Evolutionary conservation across 1,284 basidiomycete genomes (phyloP), one percentile per base, ranked within the genome.

Genomic region (Moniliophthora roreri): DNA sequence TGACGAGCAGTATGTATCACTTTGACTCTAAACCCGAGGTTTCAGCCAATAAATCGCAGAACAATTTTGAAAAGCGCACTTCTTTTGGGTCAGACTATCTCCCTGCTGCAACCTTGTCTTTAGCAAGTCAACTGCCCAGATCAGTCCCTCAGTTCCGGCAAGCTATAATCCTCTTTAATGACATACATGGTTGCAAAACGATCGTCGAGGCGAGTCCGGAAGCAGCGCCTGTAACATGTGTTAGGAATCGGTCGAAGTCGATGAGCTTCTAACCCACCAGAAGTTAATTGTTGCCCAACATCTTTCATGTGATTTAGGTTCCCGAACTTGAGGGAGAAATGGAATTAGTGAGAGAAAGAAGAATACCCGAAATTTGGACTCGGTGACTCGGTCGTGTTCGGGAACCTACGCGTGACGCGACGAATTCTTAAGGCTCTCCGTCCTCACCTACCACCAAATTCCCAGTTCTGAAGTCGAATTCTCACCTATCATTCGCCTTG

Each of bases 81-180:
- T 45, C 39, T 38, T 42, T 50, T 65, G 60, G 49, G 64, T 51
- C 15, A 59, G 60, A 4, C 77, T 76, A 65, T 87, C 85, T 47
- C 81, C 79, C 69, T 95, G 91, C 67, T 95, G 91, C 57, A 95
- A 66, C 39, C 93, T 81, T 16, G 93, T 96, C 72, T 95, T 95
- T 63, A 96, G 70, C 28, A 95, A 75, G 70, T 95, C 93, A 59
- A 95, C 88, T 91, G 53, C n/a, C 20, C 52, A 42, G 48, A 40
- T 15, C 21, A 58, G n/a, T 51, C 34, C 23, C 28, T 9, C 24
- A 38, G 16, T 40, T 37, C 44, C n/a, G 28, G 28, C 28, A 51
- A n/a, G 44, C 5, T 56, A 28, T 16, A 21, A 21, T 34, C 16
- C 28, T n/a, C 32, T 15, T 24, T 13, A 46, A n/a, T 35, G 13